Evolutionary conservation across 345 rosid genomes (phyloP).

Genomic region (Syzygium aqueum): DNA sequence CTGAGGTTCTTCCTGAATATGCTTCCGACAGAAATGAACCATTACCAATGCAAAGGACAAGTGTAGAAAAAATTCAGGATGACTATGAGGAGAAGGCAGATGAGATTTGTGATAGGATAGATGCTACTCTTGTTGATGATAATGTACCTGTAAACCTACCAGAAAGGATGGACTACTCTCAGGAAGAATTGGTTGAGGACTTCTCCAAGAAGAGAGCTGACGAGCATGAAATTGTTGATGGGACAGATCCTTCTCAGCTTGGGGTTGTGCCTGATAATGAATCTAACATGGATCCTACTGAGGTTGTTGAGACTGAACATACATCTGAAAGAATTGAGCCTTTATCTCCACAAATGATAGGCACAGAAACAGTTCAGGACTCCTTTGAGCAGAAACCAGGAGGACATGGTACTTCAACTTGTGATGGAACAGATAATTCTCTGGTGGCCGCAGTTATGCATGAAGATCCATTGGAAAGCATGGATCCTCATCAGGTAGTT

Average conservation of each 20-base stretch:
- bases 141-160: not conserved
- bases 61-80: not conserved
- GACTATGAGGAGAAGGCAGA: not conserved
- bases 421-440: not conserved
- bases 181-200: not conserved
- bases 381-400: not conserved
- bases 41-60: not conserved
- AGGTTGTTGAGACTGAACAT: not conserved
- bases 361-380: not conserved
- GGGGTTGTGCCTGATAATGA: slow-evolving; percentile 1
- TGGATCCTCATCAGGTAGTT: not conserved
- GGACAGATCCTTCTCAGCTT: slow-evolving; percentile 6
- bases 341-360: not conserved
- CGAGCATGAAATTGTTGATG: not conserved
- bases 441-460: not conserved
- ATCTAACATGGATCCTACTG: not conserved
- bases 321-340: not conserved
- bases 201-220: not conserved
- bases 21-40: not conserved
- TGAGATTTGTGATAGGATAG: not conserved
- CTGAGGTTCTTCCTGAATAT: not conserved
- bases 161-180: slow-evolving; percentile 1
- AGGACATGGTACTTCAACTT: not conserved
- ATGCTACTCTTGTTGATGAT: not conserved
- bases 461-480: not conserved